phyloP scores from a whole-genome alignment of 108 stramenopile species.

The Discostella pseudostelligera region DNA sequence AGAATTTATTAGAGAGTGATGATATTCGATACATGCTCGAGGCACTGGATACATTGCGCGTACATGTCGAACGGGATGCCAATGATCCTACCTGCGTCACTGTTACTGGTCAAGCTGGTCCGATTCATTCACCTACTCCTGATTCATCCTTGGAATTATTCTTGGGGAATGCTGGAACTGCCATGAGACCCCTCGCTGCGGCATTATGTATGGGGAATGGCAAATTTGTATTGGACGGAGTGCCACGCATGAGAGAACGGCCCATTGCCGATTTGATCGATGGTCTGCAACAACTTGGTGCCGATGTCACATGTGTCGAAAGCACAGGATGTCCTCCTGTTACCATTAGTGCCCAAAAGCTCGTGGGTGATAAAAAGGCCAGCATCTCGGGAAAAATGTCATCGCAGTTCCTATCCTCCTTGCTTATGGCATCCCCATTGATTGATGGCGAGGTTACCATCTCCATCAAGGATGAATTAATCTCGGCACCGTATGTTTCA shows the following conservation, averaged over 20 bases:
- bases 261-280: slow-evolving; percentile 94
- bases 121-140: slow-evolving; percentile 72
- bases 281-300: slow-evolving; percentile 91
- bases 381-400: slow-evolving; percentile 96
- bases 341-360: slow-evolving; percentile 70
- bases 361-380: slow-evolving; percentile 62
- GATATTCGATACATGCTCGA: slow-evolving; percentile 97
- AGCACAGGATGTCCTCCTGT: slow-evolving; percentile 94
- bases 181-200: slow-evolving; percentile 94
- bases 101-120: slow-evolving; percentile 80
- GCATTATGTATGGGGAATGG: slow-evolving; percentile 89
- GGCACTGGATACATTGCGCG: slow-evolving; percentile 82
- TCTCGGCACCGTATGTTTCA: slow-evolving; percentile 94
- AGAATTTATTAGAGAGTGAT: slow-evolving; percentile 92
- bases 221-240: slow-evolving; percentile 92
- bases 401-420: slow-evolving; percentile 92
- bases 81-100: slow-evolving; percentile 63
- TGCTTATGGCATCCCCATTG: slow-evolving; percentile 94
- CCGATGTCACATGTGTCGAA: slow-evolving; percentile 86
- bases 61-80: slow-evolving; percentile 66
- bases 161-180: slow-evolving; percentile 94
- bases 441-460: slow-evolving; percentile 80
- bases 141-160: slow-evolving; percentile 77
- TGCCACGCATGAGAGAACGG: slow-evolving; percentile 94
- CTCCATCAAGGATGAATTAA: slow-evolving; percentile 92